A percentile compares a stretch with the other conserved stretches of the same genome.
Evolutionary conservation across 2,329 filamentous ascomycete species (phyloP).

Genomic region (Alternaria postmessia): DNA sequence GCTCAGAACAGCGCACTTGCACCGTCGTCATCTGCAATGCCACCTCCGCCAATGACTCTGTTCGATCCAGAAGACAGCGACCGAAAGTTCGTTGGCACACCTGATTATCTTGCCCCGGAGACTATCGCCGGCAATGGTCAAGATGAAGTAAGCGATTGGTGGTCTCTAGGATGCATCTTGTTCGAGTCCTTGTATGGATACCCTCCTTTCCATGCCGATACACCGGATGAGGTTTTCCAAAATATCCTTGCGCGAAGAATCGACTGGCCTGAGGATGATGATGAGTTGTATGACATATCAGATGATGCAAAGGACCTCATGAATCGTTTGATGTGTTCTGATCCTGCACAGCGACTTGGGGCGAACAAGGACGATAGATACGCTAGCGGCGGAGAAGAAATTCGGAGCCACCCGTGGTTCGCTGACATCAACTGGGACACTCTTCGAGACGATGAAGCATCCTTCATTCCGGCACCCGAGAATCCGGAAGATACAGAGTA

Average conservation of each 20-base stretch:
- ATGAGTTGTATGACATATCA: slow-evolving; percentile 77
- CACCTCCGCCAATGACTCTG: slow-evolving; percentile 87
- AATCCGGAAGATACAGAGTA: slow-evolving; percentile 98
- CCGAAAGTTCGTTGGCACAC: slow-evolving; percentile 92
- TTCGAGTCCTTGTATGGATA: slow-evolving; percentile 96
- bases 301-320: slow-evolving; percentile 92
- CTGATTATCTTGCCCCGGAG: slow-evolving; percentile 95
- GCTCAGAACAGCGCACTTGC: slow-evolving; percentile 63
- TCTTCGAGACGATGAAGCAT: slow-evolving; percentile 91
- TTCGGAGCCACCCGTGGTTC: slow-evolving; percentile 90
- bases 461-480: slow-evolving; percentile 90
- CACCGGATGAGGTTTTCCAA: slow-evolving; percentile 93
- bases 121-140: slow-evolving; percentile 95
- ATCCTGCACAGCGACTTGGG: slow-evolving; percentile 82
- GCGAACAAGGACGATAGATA: slow-evolving; percentile 86
- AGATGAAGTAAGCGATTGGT: slow-evolving; percentile 99
- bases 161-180: slow-evolving; percentile 98
- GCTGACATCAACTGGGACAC: slow-evolving; percentile 86
- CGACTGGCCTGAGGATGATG: slow-evolving; percentile 87
- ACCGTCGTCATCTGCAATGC: slow-evolving; percentile 76
- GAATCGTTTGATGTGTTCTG: slow-evolving; percentile 86
- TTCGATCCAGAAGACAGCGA: slow-evolving; percentile 96
- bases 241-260: slow-evolving; percentile 92
- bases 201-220: slow-evolving; percentile 89
- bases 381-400: slow-evolving; percentile 85